phyloP scores from a whole-genome alignment of 176 grass and related monocot species.

The Leersia perrieri region DNA sequence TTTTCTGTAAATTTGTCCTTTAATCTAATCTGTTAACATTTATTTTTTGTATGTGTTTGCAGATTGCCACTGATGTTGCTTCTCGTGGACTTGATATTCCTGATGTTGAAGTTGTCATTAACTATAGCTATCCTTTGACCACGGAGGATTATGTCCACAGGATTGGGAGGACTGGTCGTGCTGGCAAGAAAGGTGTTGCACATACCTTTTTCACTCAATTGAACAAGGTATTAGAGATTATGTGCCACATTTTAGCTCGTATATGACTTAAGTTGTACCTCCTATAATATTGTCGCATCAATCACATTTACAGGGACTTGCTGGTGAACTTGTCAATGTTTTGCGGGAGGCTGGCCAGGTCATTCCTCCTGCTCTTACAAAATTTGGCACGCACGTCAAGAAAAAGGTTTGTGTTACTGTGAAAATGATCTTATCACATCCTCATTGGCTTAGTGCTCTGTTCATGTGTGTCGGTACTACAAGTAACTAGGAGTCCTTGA shows the following conservation, averaged over 20 bases:
- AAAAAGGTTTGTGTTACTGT: slow-evolving; percentile 73
- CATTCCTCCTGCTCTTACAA: slow-evolving; percentile 72
- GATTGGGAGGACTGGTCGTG: slow-evolving; percentile 90
- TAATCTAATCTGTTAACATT: slow-evolving; percentile 5
- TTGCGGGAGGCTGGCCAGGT: slow-evolving; percentile 88
- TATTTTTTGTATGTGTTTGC: slow-evolving; percentile 25
- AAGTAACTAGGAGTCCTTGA: not conserved
- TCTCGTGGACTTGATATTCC: slow-evolving; percentile 95
- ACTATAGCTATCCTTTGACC: slow-evolving; percentile 97
- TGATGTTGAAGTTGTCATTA: slow-evolving; percentile 97
- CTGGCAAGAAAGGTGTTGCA: slow-evolving; percentile 93
- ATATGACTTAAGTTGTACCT: not conserved
- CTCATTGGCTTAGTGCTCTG: not conserved
- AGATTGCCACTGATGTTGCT: slow-evolving; percentile 99
- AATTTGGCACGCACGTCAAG: slow-evolving; percentile 98
- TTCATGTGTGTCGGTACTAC: not conserved
- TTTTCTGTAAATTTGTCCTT: slow-evolving; percentile 5
- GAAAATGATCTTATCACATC: not conserved
- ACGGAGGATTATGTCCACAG: slow-evolving; percentile 98
- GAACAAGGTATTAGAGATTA: slow-evolving; percentile 60
- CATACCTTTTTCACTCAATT: slow-evolving; percentile 95
- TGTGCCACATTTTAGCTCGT: not conserved
- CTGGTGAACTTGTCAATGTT: slow-evolving; percentile 97
- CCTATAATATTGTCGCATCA: slow-evolving; percentile 22
- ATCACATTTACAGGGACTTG: slow-evolving; percentile 56